These are phyloP conservation scores for Diaporthe caulivora DNA, from an alignment of 2,329 filamentous ascomycete species.

Conservation along the genomic window DNA sequence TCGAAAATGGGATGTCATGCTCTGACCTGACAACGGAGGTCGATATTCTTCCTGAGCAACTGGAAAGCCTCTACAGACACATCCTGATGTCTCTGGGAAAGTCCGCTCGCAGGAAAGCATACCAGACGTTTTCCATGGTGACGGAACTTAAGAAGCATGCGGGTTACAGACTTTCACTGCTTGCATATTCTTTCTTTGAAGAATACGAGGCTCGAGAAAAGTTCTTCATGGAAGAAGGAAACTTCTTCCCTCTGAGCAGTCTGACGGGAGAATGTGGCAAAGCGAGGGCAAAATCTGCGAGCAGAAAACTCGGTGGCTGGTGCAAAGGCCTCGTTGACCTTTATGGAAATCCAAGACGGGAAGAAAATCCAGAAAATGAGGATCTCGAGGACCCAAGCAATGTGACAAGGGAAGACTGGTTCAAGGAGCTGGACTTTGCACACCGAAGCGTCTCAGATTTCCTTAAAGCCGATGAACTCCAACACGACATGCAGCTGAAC, in stretches of 20 bases:
- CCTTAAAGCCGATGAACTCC: neutral
- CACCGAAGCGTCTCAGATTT: conserved; percentile 17
- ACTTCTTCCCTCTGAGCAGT: neutral
- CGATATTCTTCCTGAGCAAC: conserved; percentile 8
- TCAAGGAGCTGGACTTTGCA: neutral
- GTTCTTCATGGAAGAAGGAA: neutral
- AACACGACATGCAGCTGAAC: neutral
- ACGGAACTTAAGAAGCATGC: conserved; percentile 1
- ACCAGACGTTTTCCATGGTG: conserved; percentile 20
- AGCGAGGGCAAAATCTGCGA: neutral
- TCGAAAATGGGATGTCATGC: conserved; percentile 1
- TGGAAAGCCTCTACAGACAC: conserved; percentile 18
- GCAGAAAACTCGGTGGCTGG: conserved; percentile 6
- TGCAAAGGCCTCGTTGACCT: conserved; percentile 23
- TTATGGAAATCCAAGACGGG: neutral
- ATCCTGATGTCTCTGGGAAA: neutral
- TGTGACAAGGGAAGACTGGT: neutral
- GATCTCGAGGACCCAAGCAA: no score
- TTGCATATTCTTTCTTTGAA: conserved; percentile 19
- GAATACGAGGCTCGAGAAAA: neutral
- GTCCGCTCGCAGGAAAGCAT: neutral
- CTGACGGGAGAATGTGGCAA: neutral
- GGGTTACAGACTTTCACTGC: conserved; percentile 13
- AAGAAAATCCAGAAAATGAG: rapidly evolving
- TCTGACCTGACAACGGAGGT: neutral